phyloP scores from a whole-genome alignment of 306 rosid species.

The Gillenia trifoliata region DNA sequence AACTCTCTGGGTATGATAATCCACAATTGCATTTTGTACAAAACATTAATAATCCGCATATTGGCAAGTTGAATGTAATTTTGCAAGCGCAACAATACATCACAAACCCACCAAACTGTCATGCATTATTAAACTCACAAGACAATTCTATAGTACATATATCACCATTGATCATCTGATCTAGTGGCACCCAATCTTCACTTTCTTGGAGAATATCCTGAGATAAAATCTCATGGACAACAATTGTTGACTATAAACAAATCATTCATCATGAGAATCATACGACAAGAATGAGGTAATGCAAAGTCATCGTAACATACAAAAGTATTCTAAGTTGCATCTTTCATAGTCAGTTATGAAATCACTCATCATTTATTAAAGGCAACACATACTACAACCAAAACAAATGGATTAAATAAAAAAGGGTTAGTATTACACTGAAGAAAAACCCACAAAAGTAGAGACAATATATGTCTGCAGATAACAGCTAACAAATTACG shows the following conservation, averaged over 20 bases:
- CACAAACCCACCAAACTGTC: neutral
- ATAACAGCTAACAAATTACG: neutral
- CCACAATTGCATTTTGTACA: neutral
- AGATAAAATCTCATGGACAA: neutral
- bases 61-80: neutral
- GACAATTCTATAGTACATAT: neutral
- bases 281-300: neutral
- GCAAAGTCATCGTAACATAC: neutral
- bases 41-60: neutral
- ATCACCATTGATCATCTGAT: neutral
- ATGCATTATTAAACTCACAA: neutral
- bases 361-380: neutral
- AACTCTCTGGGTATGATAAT: neutral
- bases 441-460: neutral
- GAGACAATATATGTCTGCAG: neutral
- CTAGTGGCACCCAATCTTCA: neutral
- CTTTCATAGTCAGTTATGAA: neutral
- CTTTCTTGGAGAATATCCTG: neutral
- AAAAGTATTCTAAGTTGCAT: neutral
- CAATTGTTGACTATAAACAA: neutral
- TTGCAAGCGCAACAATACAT: neutral
- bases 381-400: neutral
- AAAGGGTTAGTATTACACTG: neutral
- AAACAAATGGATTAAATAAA: neutral
- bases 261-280: neutral